Evolutionary conservation across 805 yeast species (phyloP).

Genomic region (Lipomyces orientalis): DNA sequence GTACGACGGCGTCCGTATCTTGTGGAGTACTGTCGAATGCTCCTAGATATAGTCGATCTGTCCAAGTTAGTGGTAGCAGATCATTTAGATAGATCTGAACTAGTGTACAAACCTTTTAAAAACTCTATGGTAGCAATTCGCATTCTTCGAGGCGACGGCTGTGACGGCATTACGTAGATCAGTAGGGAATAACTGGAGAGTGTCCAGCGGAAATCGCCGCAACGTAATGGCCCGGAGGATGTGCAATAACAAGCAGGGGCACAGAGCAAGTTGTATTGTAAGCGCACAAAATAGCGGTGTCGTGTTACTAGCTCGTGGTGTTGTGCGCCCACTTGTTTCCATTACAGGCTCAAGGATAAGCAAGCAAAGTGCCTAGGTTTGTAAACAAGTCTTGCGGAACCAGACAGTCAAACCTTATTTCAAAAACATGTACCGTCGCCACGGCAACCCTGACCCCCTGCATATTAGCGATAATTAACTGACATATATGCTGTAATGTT

Average conservation of each 20-base stretch:
- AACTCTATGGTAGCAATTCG: slow-evolving; percentile 47
- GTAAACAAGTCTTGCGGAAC: background rate
- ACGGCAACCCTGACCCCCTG: slow-evolving; percentile 6
- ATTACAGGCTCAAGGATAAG: background rate
- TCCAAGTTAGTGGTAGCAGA: slow-evolving; percentile 6
- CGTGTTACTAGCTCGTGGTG: background rate
- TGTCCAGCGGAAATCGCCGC: background rate
- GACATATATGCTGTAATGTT: background rate
- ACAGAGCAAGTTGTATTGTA: background rate
- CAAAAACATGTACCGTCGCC: background rate
- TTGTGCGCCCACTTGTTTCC: background rate
- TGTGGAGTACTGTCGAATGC: slow-evolving; percentile 81
- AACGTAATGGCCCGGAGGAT: background rate
- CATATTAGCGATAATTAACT: background rate
- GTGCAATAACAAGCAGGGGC: background rate
- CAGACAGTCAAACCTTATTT: background rate
- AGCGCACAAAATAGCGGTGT: background rate
- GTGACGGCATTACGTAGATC: slow-evolving; percentile 3
- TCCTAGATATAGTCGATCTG: slow-evolving; percentile 79
- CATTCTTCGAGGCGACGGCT: slow-evolving; percentile 33
- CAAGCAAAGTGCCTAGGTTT: background rate
- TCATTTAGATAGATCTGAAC: background rate
- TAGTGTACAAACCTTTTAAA: slow-evolving; percentile 42
- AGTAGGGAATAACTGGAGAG: background rate
- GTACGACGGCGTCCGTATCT: slow-evolving; percentile 75